Percentiles rank a stretch among this genome's conserved stretches.
Conservation (phyloP, 257 asterid species). For the Orobanche coerulescens region DNA sequence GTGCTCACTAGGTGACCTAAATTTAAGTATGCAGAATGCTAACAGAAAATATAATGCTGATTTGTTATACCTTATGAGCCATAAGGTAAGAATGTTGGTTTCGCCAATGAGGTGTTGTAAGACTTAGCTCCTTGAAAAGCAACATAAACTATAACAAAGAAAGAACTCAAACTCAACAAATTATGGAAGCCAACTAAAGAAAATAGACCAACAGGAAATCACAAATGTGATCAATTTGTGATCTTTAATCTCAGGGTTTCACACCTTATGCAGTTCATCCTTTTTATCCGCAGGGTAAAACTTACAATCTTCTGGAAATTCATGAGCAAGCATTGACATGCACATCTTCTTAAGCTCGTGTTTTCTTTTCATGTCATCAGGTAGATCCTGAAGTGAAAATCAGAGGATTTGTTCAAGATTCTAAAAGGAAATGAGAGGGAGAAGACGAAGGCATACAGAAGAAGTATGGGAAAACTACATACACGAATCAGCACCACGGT, state of each 20-base stretch:
- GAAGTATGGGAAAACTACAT: constrained; percentile 22
- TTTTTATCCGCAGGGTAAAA: constrained; percentile 70
- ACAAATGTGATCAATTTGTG: neutral
- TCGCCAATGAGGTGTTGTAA: constrained; percentile 81
- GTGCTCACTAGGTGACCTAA: too few species aligned
- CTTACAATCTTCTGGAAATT: constrained; percentile 90
- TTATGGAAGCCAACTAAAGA: constrained; percentile 7
- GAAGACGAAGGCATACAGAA: neutral
- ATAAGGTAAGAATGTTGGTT: constrained; percentile 66
- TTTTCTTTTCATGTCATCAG: constrained; percentile 55
- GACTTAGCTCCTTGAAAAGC: constrained; percentile 83
- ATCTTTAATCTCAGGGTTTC: too few species aligned
- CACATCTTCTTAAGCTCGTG: constrained; percentile 64
- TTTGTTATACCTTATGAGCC: constrained; percentile 65
- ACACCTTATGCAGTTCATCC: constrained; percentile 94
- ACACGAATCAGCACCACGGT: constrained; percentile 88
- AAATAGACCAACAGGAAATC: neutral
- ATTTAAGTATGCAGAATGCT: too few species aligned
- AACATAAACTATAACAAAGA: constrained; percentile 52
- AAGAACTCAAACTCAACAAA: constrained; percentile 14
- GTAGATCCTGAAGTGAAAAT: constrained; percentile 61
- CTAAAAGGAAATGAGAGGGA: neutral
- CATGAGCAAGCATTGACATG: constrained; percentile 58
- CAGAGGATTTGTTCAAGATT: neutral
- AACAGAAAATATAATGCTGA: constrained; percentile 5